These are phyloP conservation scores for Luvunga scandens DNA, from an alignment of 345 rosid species.

Conservation along the genomic window DNA sequence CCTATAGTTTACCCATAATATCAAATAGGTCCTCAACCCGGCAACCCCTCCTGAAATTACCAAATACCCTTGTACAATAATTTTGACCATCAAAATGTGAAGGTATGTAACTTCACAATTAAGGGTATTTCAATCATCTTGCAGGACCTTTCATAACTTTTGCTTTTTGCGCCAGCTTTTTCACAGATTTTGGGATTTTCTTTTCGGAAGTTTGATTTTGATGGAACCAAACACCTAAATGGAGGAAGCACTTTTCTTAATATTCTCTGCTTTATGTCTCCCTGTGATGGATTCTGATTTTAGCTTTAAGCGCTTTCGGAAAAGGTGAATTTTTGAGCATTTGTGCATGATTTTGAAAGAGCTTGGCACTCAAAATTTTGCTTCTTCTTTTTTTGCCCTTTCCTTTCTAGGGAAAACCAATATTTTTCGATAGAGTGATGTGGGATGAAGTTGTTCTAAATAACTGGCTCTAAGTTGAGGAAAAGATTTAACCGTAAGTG, in stretches of 20 bases:
- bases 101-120: neutral
- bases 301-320: neutral
- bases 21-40: neutral
- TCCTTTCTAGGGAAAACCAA: neutral
- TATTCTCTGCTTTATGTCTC: constrained; percentile 4
- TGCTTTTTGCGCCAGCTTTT: neutral
- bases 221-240: constrained; percentile 25
- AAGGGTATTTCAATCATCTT: neutral
- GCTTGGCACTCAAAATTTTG: neutral
- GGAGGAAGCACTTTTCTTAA: constrained; percentile 10
- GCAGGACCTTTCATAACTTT: neutral
- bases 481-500: neutral
- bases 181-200: constrained; percentile 7
- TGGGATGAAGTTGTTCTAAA: neutral
- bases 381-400: neutral
- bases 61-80: neutral
- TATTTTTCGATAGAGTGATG: neutral
- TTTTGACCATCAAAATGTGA: too few species aligned
- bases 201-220: constrained; percentile 15
- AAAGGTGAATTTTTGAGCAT: neutral
- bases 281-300: neutral
- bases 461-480: neutral
- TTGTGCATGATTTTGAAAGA: neutral
- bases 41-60: neutral
- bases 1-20: too few species aligned